Conservation (phyloP, 371 early-diverging fungal genomes). For the Mycotypha africana region DNA sequence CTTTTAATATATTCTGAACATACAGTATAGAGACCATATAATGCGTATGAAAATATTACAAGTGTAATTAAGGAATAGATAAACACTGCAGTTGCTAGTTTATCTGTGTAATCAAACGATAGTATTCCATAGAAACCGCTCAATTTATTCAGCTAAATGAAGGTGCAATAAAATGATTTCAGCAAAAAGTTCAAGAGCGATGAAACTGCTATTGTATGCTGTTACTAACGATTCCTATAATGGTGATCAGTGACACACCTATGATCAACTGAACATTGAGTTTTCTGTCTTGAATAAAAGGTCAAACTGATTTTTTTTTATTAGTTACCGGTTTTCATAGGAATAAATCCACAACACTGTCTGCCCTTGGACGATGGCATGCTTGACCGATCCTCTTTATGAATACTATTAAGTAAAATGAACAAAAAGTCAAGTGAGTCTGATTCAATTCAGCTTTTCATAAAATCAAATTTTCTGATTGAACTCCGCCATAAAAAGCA, state of each 20-base stretch:
- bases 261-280: constrained; percentile 1
- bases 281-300: neutral
- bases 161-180: too few relatives aligned
- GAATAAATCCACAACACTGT: constrained; percentile 27
- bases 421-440: too few relatives aligned
- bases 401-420: neutral
- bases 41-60: constrained; percentile 25
- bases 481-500: too few relatives aligned
- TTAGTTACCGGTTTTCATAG: constrained; percentile 30
- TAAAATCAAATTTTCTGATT: too few relatives aligned
- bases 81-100: constrained; percentile 21
- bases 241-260: constrained; percentile 36
- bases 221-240: constrained; percentile 37
- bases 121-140: constrained; percentile 40
- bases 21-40: constrained; percentile 38
- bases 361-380: constrained; percentile 23
- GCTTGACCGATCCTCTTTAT: neutral
- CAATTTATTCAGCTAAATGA: constrained; percentile 37
- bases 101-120: constrained; percentile 28
- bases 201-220: neutral
- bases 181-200: neutral
- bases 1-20: neutral
- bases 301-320: neutral
- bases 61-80: constrained; percentile 27
- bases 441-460: too few relatives aligned